Conservation (phyloP, 305 asterid species). For the Fraxinus baroniana region DNA sequence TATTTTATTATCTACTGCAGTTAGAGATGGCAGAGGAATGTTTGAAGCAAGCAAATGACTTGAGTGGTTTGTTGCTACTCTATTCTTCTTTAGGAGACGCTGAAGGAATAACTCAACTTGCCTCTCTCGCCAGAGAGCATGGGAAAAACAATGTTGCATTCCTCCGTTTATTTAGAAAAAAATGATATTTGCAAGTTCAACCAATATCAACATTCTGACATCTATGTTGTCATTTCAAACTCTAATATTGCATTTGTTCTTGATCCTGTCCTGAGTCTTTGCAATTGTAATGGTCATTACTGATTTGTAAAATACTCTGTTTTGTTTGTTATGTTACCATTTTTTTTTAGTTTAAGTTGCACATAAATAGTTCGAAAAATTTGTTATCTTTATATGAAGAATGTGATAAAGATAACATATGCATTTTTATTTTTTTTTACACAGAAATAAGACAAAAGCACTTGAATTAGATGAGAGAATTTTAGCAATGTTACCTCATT, state of each 20-base stretch:
- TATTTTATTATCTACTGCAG: slow-evolving; percentile 48
- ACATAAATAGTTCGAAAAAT: too few species aligned
- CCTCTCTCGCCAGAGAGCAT: slow-evolving; percentile 76
- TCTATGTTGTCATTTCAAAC: background rate
- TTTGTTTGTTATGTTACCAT: too few species aligned
- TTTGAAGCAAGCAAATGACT: slow-evolving; percentile 87
- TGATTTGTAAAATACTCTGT: too few species aligned
- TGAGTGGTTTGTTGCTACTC: slow-evolving; percentile 89
- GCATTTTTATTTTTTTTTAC: too few species aligned
- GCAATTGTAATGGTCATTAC: too few species aligned
- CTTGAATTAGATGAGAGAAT: too few species aligned
- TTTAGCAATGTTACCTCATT: too few species aligned
- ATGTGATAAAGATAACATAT: too few species aligned
- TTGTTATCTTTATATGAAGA: too few species aligned
- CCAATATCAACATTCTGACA: background rate
- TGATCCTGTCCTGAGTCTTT: background rate
- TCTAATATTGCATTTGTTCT: background rate
- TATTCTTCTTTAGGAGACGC: slow-evolving; percentile 91
- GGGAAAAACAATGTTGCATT: slow-evolving; percentile 96
- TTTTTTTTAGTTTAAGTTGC: too few species aligned
- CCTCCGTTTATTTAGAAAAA: slow-evolving; percentile 71
- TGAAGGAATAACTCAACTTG: slow-evolving; percentile 81
- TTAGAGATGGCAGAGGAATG: slow-evolving; percentile 93
- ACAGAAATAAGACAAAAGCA: too few species aligned
- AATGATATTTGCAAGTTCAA: background rate